Percentiles rank a stretch among this genome's conserved stretches.
Evolutionary conservation across 768 basidiomycete genomes (phyloP).

Genomic region (Boletus reticulatus): DNA sequence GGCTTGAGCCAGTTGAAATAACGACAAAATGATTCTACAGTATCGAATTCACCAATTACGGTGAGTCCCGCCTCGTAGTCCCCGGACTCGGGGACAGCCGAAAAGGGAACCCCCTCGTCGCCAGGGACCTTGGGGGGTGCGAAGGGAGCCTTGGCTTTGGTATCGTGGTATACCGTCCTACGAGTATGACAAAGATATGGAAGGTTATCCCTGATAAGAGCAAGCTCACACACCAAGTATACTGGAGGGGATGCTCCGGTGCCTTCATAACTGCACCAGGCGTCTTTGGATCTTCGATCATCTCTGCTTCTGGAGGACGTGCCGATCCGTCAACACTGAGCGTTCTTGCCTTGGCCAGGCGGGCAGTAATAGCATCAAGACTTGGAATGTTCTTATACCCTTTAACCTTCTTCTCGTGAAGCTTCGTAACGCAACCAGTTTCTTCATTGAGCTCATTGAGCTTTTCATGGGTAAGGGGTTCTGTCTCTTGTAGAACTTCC

Average conservation of each 20-base stretch:
- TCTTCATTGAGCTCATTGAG: constrained; percentile 65
- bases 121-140: constrained; percentile 5
- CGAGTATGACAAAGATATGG: not conserved
- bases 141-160: constrained; percentile 65
- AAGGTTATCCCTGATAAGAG: not conserved
- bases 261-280: constrained; percentile 65
- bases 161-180: constrained; percentile 91
- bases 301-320: constrained; percentile 72
- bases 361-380: constrained; percentile 81
- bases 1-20: constrained; percentile 95
- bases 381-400: constrained; percentile 90
- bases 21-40: constrained; percentile 87
- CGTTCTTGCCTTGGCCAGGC: constrained; percentile 66
- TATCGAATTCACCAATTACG: constrained; percentile 85
- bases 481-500: constrained; percentile 32
- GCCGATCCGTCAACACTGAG: constrained; percentile 58
- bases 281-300: constrained; percentile 81
- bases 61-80: constrained; percentile 87
- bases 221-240: constrained; percentile 57
- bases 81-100: constrained; percentile 56
- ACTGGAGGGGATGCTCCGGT: constrained; percentile 83
- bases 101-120: constrained; percentile 32
- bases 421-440: constrained; percentile 31
- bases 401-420: constrained; percentile 38
- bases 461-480: constrained; percentile 62